Conservation (phyloP, 306 rosid genomes). For the Cicer judaicum region DNA sequence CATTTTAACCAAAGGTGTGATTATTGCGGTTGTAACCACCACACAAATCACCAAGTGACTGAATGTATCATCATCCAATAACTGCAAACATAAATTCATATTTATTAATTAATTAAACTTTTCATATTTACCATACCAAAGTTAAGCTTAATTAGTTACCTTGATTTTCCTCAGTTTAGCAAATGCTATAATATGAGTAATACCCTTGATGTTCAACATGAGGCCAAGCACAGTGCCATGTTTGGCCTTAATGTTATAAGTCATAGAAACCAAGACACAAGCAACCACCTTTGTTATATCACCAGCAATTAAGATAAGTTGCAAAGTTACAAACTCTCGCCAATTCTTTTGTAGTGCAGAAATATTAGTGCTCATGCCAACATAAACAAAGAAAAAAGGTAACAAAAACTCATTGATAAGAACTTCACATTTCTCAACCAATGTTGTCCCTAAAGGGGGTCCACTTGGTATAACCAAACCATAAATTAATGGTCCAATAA, state of each 20-base stretch:
- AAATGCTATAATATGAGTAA: conserved; percentile 43
- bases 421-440: conserved; percentile 33
- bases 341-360: not conserved
- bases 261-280: conserved; percentile 34
- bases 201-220: conserved; percentile 56
- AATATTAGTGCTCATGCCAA: conserved; percentile 33
- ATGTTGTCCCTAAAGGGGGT: conserved; percentile 45
- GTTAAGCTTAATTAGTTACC: conserved; percentile 30
- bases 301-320: not conserved
- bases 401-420: conserved; percentile 10
- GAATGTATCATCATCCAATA: conserved; percentile 39
- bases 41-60: conserved; percentile 39
- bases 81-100: conserved; percentile 36
- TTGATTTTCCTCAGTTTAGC: not conserved
- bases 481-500: conserved; percentile 36
- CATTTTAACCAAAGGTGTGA: conserved; percentile 36
- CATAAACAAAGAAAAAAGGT: conserved; percentile 40
- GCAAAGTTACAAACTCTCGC: conserved; percentile 13
- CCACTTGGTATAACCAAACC: conserved; percentile 48
- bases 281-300: conserved; percentile 42
- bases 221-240: conserved; percentile 50
- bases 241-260: conserved; percentile 46
- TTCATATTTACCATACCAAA: no score
- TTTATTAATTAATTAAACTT: not conserved
- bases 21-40: conserved; percentile 27